Evolutionary conservation across 1,284 basidiomycete genomes (phyloP).

Genomic region (Ustilago bromivora): DNA sequence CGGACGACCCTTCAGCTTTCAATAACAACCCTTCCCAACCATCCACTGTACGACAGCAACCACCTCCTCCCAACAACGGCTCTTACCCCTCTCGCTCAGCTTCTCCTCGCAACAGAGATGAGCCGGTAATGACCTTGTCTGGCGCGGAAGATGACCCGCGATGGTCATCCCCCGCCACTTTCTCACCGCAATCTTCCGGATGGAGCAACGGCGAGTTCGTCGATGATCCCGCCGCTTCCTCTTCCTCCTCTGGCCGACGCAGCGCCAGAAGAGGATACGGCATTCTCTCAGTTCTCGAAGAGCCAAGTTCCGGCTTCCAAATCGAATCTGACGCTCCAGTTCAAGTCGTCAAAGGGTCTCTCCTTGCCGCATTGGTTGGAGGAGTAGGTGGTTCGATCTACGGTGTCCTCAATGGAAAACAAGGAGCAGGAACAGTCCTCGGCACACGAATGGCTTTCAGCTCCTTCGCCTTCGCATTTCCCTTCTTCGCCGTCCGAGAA

Average conservation of each 20-base stretch:
- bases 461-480: slow-evolving; percentile 47
- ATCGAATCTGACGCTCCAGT: slow-evolving; percentile 47
- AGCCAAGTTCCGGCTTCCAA: slow-evolving; percentile 8
- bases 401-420: slow-evolving; percentile 36
- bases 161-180: slow-evolving; percentile 37
- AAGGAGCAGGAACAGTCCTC: slow-evolving; percentile 40
- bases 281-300: slow-evolving; percentile 43
- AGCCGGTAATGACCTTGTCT: slow-evolving; percentile 43
- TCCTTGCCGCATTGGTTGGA: slow-evolving; percentile 39
- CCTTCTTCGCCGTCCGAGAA: slow-evolving; percentile 51
- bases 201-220: slow-evolving; percentile 48
- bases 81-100: not conserved
- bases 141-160: slow-evolving; percentile 42
- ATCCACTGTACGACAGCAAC: slow-evolving; percentile 7
- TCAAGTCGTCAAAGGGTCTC: slow-evolving; percentile 51
- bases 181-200: slow-evolving; percentile 32
- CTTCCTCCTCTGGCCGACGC: not conserved
- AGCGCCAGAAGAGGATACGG: slow-evolving; percentile 22
- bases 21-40: not conserved
- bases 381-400: slow-evolving; percentile 41
- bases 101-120: slow-evolving; percentile 19
- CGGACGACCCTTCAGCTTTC: slow-evolving; percentile 16
- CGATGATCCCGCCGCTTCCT: slow-evolving; percentile 26
- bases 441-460: slow-evolving; percentile 40
- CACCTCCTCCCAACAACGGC: not conserved